Evolutionary conservation across 2,329 filamentous ascomycete genomes (phyloP).

Genomic region (Xylariaceae sp.): DNA sequence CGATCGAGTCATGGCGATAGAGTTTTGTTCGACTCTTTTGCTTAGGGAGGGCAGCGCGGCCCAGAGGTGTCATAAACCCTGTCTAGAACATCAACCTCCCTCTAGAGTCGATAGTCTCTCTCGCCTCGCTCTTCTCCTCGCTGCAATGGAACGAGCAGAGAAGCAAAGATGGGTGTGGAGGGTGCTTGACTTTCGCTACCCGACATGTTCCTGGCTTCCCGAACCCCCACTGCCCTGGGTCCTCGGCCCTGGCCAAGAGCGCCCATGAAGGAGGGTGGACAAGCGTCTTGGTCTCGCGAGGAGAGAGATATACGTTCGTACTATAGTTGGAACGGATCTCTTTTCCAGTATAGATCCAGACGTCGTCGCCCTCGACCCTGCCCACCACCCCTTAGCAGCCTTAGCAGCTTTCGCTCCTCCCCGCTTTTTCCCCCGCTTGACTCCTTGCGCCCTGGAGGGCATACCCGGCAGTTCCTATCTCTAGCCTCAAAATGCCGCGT

Average conservation of each 20-base stretch:
- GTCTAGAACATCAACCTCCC: neutral
- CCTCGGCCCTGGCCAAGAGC: too few species aligned
- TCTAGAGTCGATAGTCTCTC: too few species aligned
- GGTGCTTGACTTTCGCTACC: neutral
- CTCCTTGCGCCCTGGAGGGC: neutral
- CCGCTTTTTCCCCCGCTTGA: neutral
- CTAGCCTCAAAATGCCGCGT: neutral
- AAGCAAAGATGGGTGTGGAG: neutral
- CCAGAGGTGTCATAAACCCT: neutral
- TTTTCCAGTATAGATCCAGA: neutral
- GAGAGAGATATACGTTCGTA: neutral
- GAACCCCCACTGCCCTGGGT: too few species aligned
- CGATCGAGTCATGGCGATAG: constrained; percentile 1
- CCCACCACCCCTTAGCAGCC: neutral
- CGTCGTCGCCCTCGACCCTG: neutral
- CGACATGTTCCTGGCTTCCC: neutral
- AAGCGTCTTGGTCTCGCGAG: neutral
- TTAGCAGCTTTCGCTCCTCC: neutral
- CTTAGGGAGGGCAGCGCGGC: neutral
- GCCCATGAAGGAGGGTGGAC: too few species aligned
- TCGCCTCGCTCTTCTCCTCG: too few species aligned
- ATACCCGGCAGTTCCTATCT: neutral
- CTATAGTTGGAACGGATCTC: neutral
- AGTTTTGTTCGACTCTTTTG: neutral
- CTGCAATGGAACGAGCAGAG: neutral